Base-by-base conservation (phyloP, 2,329 filamentous ascomycete genomes). In the Monilinia polystroma region DNA sequence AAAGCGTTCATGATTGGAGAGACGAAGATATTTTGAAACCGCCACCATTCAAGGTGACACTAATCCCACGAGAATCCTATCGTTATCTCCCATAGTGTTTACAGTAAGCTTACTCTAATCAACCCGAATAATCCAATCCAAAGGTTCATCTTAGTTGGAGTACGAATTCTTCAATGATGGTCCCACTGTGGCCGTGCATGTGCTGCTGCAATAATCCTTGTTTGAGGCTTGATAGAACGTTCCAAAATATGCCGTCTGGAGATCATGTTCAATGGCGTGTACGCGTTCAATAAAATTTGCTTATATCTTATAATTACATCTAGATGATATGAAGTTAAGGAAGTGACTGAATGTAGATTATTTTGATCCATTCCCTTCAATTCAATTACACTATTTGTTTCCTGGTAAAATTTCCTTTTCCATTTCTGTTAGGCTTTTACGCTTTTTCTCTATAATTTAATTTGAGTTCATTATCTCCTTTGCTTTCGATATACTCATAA, bases 281-380 rank as follows among this genome's bases (percentile, higher is more conserved):
- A 59, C 26, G 57, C 43, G 57, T 59, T 59, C 43, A 35, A 16
- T n/a, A 32, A 4, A 16, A 16, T 23, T 47, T 35, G 26, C 57
- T 49, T 49, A 59, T 20, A 16, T 32, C 10, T 49, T 16, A 35
- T 47, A 4, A 16, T 14, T 14, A 47, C 11, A 16, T n/a, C 20
- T 32, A 14, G 56, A 47, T 59, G 43, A 47, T 14, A 26, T 59
- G 41, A 59, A n/a, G 41, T 18, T 59, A 59, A 59, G 56, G 41
- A 14, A 41, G 41, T 47, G 26, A 26, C 26, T 59, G 43, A 4
- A 16, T 59, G 26, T 32, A 59, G 26, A 10, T 32, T 16, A 47
- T 59, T 41, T 59, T 18, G 5, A 59, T 18, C 16, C 6, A 12
- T 59, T 5, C n/a, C 7, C 5, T 59, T 59, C 23, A n/a, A n/a